Base-by-base conservation (phyloP, 352 stramenopile species). In the Nothophytophthora sp. region DNA sequence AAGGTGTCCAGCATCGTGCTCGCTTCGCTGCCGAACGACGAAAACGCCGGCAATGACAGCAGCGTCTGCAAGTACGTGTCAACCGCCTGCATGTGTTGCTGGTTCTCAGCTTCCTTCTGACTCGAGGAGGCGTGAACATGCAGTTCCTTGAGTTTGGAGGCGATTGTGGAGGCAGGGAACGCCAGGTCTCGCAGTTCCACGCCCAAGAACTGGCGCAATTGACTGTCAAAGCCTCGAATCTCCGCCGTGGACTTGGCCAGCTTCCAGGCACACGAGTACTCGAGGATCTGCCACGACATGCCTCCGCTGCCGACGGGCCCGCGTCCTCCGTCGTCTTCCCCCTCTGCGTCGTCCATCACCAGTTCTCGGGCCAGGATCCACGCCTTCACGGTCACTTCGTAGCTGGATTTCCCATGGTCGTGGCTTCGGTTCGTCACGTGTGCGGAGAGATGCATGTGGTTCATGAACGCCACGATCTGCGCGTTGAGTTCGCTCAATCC, bases 291-390 rank as follows among this genome's bases (percentile, higher is more conserved):
- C 80, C 80, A 89, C 2, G 60, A 64, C 37, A 64, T 44, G 13
- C 55, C 42, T n/a, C 34, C 34, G 41, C 39, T n/a, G 37, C 44
- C 39, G 1, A 44, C 19, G 34, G 33, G 51, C 19, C 18, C 48
- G 10, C 27, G 33, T 10, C 30, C 24, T 30, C 6, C 32, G 18
- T 38, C 38, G n/a, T 13, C 25, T 1, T 51, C 24, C 18, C 65
- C 43, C 6, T 52, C 47, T 29, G 58, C 37, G 11, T 30, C 50
- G 3, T 53, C 43, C 10, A 44, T 23, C 8, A 72, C 62, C 22
- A 82, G 66, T 50, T 91, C 80, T 7, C 76, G 67, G 35, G 76
- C 59, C 23, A 91, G 63, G 45, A 78, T 79, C 80, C 80, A 91
- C 9, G 75, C 73, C 24, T 80, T 76, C 20, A 76, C 60, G 6